phyloP scores from a whole-genome alignment of 257 asterid genomes.

The Pogostemon cablin region DNA sequence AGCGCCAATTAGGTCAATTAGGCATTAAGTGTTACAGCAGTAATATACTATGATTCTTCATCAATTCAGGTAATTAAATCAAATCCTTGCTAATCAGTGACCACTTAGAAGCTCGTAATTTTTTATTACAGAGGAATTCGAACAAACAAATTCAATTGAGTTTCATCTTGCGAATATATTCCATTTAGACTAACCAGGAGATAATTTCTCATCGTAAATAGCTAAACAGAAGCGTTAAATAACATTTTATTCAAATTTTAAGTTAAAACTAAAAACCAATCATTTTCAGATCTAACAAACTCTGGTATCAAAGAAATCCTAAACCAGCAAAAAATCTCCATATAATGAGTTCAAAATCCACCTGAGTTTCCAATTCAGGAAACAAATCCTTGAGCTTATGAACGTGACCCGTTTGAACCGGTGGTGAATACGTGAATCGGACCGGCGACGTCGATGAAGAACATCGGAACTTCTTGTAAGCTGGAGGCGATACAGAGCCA shows the following conservation, averaged over 20 bases:
- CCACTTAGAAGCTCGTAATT: background rate
- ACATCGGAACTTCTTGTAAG: conserved; percentile 61
- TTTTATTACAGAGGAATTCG: background rate
- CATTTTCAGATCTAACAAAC: conserved; percentile 19
- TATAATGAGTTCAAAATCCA: conserved; percentile 13
- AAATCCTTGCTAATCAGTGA: background rate
- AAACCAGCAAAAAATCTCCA: background rate
- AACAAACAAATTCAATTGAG: background rate
- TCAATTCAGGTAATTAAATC: too few relatives aligned
- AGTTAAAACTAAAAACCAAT: background rate
- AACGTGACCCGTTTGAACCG: conserved; percentile 33
- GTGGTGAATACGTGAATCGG: conserved; percentile 45
- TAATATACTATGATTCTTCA: too few relatives aligned
- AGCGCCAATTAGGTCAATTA: conserved; percentile 54
- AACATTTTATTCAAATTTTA: too few relatives aligned
- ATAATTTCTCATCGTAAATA: background rate
- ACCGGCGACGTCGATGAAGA: conserved; percentile 57
- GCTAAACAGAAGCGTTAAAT: background rate
- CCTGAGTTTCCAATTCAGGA: conserved; percentile 66
- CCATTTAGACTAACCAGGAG: background rate
- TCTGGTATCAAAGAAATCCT: conserved; percentile 12
- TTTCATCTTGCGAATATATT: background rate
- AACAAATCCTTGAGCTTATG: conserved; percentile 63
- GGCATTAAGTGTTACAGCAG: too few relatives aligned
- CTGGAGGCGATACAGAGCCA: conserved; percentile 59